These are phyloP conservation scores for Blastobotrys proliferans DNA, from an alignment of 1,139 yeast genomes.

Conservation along the genomic window DNA sequence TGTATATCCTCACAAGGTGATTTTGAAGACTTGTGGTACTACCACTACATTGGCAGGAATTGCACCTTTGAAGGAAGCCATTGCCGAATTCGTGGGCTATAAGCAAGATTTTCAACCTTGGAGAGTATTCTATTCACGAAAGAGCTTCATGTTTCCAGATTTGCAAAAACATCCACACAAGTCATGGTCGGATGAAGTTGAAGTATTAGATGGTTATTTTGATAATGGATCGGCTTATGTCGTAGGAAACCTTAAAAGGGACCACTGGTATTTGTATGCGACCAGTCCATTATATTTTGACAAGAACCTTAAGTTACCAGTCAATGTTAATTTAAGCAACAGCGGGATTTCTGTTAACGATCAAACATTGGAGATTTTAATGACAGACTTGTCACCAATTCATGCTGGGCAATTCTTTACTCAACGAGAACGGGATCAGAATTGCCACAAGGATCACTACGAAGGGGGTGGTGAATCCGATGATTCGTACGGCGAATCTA, in stretches of 20 bases:
- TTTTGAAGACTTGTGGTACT: slow-evolving; percentile 94
- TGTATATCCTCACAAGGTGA: slow-evolving; percentile 79
- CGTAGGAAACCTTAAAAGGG: slow-evolving; percentile 75
- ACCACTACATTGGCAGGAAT: slow-evolving; percentile 85
- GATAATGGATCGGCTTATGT: slow-evolving; percentile 62
- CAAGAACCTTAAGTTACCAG: slow-evolving; percentile 16
- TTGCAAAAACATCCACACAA: slow-evolving; percentile 77
- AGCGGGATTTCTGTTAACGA: slow-evolving; percentile 38
- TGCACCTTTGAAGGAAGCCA: slow-evolving; percentile 55
- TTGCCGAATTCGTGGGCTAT: slow-evolving; percentile 45
- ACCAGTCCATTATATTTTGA: slow-evolving; percentile 41
- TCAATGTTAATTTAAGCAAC: slow-evolving; percentile 14
- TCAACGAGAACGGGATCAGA: slow-evolving; percentile 49
- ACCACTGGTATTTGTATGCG: slow-evolving; percentile 88
- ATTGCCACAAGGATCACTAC: slow-evolving; percentile 25
- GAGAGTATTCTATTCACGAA: slow-evolving; percentile 82
- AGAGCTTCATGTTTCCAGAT: slow-evolving; percentile 89
- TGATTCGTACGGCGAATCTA: slow-evolving; percentile 17
- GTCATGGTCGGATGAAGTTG: slow-evolving; percentile 80
- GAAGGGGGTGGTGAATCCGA: slow-evolving; percentile 13
- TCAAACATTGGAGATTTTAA: slow-evolving; percentile 83
- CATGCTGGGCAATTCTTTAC: slow-evolving; percentile 61
- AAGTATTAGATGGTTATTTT: slow-evolving; percentile 50
- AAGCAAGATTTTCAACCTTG: slow-evolving; percentile 40
- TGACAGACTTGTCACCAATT: slow-evolving; percentile 73